phyloP scores from a whole-genome alignment of 495 filamentous ascomycete genomes.

The Poronia punctata region DNA sequence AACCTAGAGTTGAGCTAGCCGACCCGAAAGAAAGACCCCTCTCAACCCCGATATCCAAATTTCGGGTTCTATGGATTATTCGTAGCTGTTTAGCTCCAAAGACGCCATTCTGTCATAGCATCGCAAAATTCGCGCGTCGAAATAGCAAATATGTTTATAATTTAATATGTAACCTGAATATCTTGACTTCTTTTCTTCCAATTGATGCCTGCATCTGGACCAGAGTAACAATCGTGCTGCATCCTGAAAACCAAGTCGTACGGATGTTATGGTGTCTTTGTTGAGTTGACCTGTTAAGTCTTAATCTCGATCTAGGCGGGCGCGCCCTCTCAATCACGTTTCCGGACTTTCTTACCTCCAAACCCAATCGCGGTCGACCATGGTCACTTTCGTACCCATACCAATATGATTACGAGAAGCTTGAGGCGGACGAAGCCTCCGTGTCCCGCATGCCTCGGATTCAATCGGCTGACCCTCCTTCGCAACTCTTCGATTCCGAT shows the following conservation, averaged over 20 bases:
- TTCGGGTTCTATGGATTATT: too few species aligned
- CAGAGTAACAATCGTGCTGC: neutral
- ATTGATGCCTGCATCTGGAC: neutral
- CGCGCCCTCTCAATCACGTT: neutral
- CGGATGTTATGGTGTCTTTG: too few species aligned
- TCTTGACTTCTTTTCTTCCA: too few species aligned
- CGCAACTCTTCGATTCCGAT: neutral
- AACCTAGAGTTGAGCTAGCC: too few species aligned
- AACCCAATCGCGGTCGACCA: conserved; percentile 4
- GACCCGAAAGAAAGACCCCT: too few species aligned
- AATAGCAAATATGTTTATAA: too few species aligned
- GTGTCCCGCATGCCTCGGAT: conserved; percentile 3
- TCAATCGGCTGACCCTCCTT: neutral
- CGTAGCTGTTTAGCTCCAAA: neutral
- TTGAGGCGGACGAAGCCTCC: conserved; percentile 2
- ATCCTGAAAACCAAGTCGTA: neutral
- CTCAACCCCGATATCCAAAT: neutral
- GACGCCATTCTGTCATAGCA: conserved; percentile 4
- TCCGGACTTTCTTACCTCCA: neutral
- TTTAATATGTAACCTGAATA: too few species aligned
- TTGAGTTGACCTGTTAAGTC: too few species aligned
- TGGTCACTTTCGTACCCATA: conserved; percentile 1
- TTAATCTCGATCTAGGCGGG: too few species aligned
- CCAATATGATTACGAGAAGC: conserved; percentile 11
- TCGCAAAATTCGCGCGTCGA: conserved; percentile 6